Evolutionary conservation across 805 yeast genomes (phyloP).

Genomic region (Torulaspora microellipsoides): DNA sequence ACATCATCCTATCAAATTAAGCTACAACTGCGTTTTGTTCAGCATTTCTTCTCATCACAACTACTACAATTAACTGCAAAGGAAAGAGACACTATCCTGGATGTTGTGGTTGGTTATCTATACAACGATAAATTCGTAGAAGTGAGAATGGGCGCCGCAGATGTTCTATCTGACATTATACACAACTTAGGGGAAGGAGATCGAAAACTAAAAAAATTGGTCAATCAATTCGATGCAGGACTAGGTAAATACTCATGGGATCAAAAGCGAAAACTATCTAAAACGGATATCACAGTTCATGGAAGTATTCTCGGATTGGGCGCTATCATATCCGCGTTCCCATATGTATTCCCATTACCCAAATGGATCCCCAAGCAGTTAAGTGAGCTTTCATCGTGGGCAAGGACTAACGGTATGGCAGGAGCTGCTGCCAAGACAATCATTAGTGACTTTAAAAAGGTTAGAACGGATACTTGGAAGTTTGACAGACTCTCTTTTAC

Average conservation of each 20-base stretch:
- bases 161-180: conserved; percentile 73
- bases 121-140: conserved; percentile 63
- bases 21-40: conserved; percentile 63
- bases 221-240: conserved; percentile 38
- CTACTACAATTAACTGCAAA: conserved; percentile 46
- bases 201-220: conserved; percentile 35
- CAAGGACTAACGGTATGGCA: conserved; percentile 69
- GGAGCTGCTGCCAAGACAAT: conserved; percentile 81
- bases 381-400: conserved; percentile 62
- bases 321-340: conserved; percentile 82
- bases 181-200: conserved; percentile 52
- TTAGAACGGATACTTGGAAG: conserved; percentile 95
- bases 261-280: conserved; percentile 35
- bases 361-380: conserved; percentile 77
- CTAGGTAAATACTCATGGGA: conserved; percentile 28
- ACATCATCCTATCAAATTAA: conserved; percentile 57
- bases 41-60: conserved; percentile 66
- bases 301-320: conserved; percentile 89
- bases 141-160: conserved; percentile 68
- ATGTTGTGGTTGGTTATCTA: conserved; percentile 44
- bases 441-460: conserved; percentile 80
- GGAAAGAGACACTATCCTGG: conserved; percentile 49
- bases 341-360: conserved; percentile 90
- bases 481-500: conserved; percentile 73
- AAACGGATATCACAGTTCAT: conserved; percentile 51